These are phyloP conservation scores for Trametes polyzona DNA, from an alignment of 1,284 basidiomycete genomes.

Conservation along the genomic window DNA sequence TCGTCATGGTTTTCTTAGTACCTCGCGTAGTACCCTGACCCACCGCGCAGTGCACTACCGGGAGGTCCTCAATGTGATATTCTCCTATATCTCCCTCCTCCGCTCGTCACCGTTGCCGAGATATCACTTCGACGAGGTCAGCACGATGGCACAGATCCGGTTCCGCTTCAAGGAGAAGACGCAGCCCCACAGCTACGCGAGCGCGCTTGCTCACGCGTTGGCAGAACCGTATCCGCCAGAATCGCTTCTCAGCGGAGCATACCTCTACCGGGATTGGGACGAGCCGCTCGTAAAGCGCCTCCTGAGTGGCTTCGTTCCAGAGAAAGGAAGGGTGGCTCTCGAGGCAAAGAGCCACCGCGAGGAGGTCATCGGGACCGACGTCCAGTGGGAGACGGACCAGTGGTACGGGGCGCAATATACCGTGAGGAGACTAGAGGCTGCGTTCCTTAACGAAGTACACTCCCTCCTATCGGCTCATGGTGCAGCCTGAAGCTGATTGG, in stretches of 20 bases:
- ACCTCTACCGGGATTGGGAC: constrained; percentile 28
- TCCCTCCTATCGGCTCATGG: too few relatives aligned
- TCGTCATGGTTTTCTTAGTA: too few relatives aligned
- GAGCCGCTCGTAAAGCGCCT: constrained; percentile 24
- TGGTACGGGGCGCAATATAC: constrained; percentile 60
- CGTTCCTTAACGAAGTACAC: constrained; percentile 46
- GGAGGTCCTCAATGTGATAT: constrained; percentile 56
- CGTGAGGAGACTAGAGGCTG: constrained; percentile 43
- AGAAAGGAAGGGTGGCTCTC: constrained; percentile 50
- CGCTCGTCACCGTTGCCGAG: constrained; percentile 45
- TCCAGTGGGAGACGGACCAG: constrained; percentile 48
- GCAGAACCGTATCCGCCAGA: constrained; percentile 29
- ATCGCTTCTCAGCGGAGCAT: constrained; percentile 24
- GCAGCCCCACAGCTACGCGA: constrained; percentile 32
- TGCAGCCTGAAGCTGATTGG: not conserved
- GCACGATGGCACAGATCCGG: constrained; percentile 55
- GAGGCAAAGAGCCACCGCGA: constrained; percentile 42
- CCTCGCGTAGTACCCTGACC: not conserved
- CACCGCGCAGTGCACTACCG: constrained; percentile 50
- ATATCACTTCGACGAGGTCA: constrained; percentile 60
- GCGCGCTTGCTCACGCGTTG: constrained; percentile 23
- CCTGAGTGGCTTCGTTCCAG: constrained; percentile 32
- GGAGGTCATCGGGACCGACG: constrained; percentile 41
- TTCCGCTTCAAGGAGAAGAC: constrained; percentile 67
- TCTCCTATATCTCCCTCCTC: constrained; percentile 65